Evolutionary conservation across 129 eudicot genomes (phyloP).

Genomic region (Tagetes patula): DNA sequence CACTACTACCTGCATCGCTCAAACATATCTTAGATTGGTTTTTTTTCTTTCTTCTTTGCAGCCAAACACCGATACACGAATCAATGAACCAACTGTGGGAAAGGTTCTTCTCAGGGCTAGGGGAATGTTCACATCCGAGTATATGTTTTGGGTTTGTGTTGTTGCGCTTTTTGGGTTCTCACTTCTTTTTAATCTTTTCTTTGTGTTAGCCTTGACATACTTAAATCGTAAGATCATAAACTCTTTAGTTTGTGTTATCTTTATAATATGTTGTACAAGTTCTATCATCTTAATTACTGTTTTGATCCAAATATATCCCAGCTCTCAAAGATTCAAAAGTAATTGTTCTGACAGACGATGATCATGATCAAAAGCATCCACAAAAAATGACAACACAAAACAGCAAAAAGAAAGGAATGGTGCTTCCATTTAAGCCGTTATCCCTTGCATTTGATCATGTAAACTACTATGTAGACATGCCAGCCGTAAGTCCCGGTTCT

Average conservation of each 20-base stretch:
- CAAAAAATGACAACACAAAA: not conserved
- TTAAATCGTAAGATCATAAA: conserved; percentile 60
- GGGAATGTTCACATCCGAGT: conserved; percentile 54
- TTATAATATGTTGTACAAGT: not conserved
- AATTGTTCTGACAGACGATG: conserved; percentile 32
- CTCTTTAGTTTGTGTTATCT: not conserved
- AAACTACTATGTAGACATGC: conserved; percentile 81
- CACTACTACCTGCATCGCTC: no score
- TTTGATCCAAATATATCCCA: conserved; percentile 31
- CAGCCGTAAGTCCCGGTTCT: conserved; percentile 55
- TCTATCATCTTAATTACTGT: conserved; percentile 5
- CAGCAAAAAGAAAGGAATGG: conserved; percentile 57
- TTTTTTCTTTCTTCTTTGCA: conserved; percentile 9
- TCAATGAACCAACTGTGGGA: conserved; percentile 52
- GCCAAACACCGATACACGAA: conserved; percentile 55
- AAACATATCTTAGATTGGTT: no score
- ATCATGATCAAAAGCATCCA: not conserved
- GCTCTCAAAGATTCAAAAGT: conserved; percentile 59
- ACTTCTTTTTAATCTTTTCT: conserved; percentile 57
- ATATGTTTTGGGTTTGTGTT: conserved; percentile 77
- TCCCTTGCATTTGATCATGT: conserved; percentile 76
- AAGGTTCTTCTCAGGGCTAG: conserved; percentile 53
- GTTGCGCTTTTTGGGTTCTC: conserved; percentile 61
- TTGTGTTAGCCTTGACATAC: conserved; percentile 66
- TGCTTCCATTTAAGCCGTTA: conserved; percentile 76